A percentile compares a stretch with the other conserved stretches of the same genome.
These are phyloP conservation scores for Neofusicoccum kwambonambiense DNA, from an alignment of 2,329 filamentous ascomycete species.

Conservation along the genomic window DNA sequence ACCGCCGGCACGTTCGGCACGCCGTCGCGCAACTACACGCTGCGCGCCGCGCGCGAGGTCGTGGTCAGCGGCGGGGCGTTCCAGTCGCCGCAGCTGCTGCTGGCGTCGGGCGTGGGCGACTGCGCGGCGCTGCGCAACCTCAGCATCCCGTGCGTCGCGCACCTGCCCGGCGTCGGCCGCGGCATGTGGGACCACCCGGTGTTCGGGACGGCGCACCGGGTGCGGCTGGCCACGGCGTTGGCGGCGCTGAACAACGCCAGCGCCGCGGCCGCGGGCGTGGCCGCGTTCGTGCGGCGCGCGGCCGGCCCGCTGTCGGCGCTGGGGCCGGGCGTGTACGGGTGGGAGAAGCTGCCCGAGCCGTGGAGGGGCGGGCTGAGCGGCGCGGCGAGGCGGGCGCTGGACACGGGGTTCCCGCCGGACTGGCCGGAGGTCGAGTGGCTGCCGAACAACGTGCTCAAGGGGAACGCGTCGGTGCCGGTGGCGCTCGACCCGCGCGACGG, in stretches of 20 bases:
- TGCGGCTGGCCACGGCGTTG: conserved; percentile 18
- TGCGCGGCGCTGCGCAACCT: conserved; percentile 21
- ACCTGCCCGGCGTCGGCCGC: conserved; percentile 29
- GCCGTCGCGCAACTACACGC: too few relatives aligned
- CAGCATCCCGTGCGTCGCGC: conserved; percentile 25
- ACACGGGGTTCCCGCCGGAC: conserved; percentile 20
- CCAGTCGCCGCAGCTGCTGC: conserved; percentile 42
- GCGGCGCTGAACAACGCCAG: conserved; percentile 24
- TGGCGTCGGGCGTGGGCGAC: conserved; percentile 39
- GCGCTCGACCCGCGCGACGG: conserved; percentile 24
- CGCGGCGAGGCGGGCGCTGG: conserved; percentile 17
- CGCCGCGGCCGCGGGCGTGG: conserved; percentile 22
- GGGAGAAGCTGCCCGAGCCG: conserved; percentile 25
- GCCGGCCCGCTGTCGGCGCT: conserved; percentile 24
- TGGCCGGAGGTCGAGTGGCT: conserved; percentile 34
- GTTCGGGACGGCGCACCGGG: conserved; percentile 26
- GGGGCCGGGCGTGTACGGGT: conserved; percentile 26
- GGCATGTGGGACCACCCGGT: conserved; percentile 31
- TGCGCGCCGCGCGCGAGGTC: conserved; percentile 33
- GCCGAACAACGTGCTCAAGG: conserved; percentile 23
- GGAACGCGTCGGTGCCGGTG: conserved; percentile 23
- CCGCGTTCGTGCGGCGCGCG: conserved; percentile 21
- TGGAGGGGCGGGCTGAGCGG: conserved; percentile 17
- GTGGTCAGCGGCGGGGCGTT: conserved; percentile 46
- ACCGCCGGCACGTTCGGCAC: too few relatives aligned